A percentile compares a stretch with the other conserved stretches of the same genome.
phyloP scores from a whole-genome alignment of 352 stramenopile species.

The Pythium guiyangense region DNA sequence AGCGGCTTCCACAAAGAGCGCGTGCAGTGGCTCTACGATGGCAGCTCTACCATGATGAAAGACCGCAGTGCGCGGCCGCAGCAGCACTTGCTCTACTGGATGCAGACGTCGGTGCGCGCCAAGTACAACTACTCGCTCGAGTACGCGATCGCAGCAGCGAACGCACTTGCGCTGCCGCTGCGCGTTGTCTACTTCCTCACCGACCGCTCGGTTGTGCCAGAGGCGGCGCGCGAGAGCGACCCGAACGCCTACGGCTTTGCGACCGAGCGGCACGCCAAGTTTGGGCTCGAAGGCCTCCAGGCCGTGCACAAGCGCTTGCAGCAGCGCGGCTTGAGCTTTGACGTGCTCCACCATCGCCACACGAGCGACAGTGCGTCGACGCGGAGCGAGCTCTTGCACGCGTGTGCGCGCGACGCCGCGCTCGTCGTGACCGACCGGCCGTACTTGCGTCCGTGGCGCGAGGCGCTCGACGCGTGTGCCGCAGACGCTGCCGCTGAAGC shows the following conservation, averaged over 20 bases:
- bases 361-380: conserved; percentile 6
- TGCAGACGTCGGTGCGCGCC: conserved; percentile 80
- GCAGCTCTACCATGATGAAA: conserved; percentile 1
- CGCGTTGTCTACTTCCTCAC: conserved; percentile 73
- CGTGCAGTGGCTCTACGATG: conserved; percentile 75
- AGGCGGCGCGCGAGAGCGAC: conserved; percentile 24
- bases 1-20: conserved; percentile 59
- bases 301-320: conserved; percentile 37
- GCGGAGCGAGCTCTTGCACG: conserved; percentile 35
- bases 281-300: conserved; percentile 65
- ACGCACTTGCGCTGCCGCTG: conserved; percentile 57
- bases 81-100: conserved; percentile 81
- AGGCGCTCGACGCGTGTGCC: conserved; percentile 41
- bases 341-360: conserved; percentile 59
- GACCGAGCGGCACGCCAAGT: conserved; percentile 70
- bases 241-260: conserved; percentile 57
- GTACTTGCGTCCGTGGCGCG: conserved; percentile 58
- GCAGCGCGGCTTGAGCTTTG: conserved; percentile 44
- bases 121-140: conserved; percentile 84
- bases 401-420: conserved; percentile 42
- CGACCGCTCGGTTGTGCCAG: conserved; percentile 39
- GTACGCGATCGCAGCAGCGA: conserved; percentile 64
- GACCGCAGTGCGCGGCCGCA: neutral
- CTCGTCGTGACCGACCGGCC: conserved; percentile 76
- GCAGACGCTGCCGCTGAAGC: conserved; percentile 21